Base-by-base conservation (phyloP, 1,284 basidiomycete genomes). In the Sanghuangporus sanghuang region DNA sequence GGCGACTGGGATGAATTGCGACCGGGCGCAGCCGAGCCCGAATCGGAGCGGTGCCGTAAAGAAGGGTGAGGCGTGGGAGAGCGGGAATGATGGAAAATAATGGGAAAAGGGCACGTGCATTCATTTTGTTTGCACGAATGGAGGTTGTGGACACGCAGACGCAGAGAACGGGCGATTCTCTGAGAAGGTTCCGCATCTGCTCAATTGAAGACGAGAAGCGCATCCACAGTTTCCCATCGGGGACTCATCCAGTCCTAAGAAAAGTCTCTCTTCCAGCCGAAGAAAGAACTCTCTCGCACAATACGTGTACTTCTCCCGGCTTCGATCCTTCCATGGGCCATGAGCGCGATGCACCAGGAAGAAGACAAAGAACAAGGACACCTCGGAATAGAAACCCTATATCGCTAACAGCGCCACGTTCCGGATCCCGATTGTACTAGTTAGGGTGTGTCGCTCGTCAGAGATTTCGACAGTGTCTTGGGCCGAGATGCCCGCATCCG, bases 401-500 rank as follows among this genome's bases (percentile, higher is more conserved):
- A 16, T 21, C 32, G 53, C 53, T 16, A 23, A 32, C 27, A 32
- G 27, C 27, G 12, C 12, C 27, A 35, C 27, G 52, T 60, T 48
- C 12, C 35, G 38, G 6, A 42, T 42, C 40, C 40, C n/a, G 40
- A 42, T 12, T 46, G 21, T 46, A 7, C 44, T 6, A 11, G 12
- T 21, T 42, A 63, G 23, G 61, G 35, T 23, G 55, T 57, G 7
- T 44, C 48, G 46, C 62, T 58, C n/a, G 59, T 64, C 23, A 61
- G 18, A 6, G 61, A 59, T 9, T 49, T 65, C 9, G 61, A 53
- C 53, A 73, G 49, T n/a, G 61, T 72, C 52, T 75, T 69, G 46
- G 61, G 63, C 12, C 66, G 61, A 38, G 46, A 58, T 75, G 75
- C 72, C 1, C 62, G 55, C 35, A 54, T 48, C 42, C 62, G 57